Percentiles rank a stretch among this genome's conserved stretches.
phyloP scores from a whole-genome alignment of 306 rosid species.

The Cicer judaicum region DNA sequence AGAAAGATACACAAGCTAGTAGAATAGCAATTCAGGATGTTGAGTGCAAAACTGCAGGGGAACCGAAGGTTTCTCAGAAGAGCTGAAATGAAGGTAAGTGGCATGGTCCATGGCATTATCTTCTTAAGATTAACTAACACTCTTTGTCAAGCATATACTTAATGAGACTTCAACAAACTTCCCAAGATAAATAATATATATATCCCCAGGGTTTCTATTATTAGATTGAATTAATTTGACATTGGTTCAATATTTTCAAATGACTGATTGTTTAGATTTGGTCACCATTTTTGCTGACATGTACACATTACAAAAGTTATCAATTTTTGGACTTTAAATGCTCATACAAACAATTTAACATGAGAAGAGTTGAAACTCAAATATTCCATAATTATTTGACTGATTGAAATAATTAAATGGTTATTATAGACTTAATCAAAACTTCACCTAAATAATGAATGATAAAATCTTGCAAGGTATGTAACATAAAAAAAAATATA shows the following conservation, averaged over 20 bases:
- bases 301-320: slow-evolving; percentile 1
- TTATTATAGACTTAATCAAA: slow-evolving; percentile 3
- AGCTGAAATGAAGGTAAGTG: slow-evolving; percentile 11
- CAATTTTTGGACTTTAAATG: slow-evolving; percentile 19
- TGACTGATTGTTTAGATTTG: slow-evolving; percentile 1
- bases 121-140: neutral
- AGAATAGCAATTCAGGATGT: neutral
- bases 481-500: too few relatives aligned
- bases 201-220: too few relatives aligned
- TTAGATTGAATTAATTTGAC: too few relatives aligned
- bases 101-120: neutral
- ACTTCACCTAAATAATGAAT: neutral
- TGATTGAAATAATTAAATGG: neutral
- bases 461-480: neutral
- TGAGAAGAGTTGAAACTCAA: neutral
- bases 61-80: neutral
- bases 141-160: neutral
- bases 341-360: neutral
- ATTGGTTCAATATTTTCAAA: slow-evolving; percentile 4
- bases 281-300: neutral
- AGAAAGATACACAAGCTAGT: neutral
- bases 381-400: neutral
- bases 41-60: neutral
- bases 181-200: too few relatives aligned
- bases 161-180: slow-evolving; percentile 4